phyloP scores from a whole-genome alignment of 306 rosid species.

The Dalbergia cultrata region DNA sequence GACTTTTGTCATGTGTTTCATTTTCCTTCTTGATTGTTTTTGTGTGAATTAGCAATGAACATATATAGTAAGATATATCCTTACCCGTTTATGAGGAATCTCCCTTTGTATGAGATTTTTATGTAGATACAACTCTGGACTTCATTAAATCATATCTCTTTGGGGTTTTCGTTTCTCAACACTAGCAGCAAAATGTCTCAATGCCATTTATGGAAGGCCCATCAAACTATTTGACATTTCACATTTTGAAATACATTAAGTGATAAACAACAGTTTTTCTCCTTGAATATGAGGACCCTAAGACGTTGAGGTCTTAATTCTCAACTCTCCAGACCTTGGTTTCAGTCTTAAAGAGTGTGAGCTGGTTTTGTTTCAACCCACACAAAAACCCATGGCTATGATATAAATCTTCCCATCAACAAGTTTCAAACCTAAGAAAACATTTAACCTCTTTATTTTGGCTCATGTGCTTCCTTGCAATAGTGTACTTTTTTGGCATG shows the following conservation, averaged over 20 bases:
- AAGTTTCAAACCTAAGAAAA: not conserved
- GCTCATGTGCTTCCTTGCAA: not conserved
- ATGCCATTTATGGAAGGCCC: constrained; percentile 20
- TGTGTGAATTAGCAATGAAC: not conserved
- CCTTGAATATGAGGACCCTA: not conserved
- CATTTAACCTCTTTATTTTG: not conserved
- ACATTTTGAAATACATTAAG: not conserved
- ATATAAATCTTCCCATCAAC: not conserved
- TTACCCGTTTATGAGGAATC: constrained; percentile 2
- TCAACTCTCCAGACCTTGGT: not conserved
- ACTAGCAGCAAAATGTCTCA: not conserved
- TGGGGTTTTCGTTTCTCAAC: not conserved
- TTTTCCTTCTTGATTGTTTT: constrained; percentile 27
- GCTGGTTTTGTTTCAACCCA: constrained; percentile 20
- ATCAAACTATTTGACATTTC: not conserved
- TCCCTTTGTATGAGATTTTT: constrained; percentile 23
- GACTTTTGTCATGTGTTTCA: constrained; percentile 11
- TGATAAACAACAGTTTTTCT: constrained; percentile 7
- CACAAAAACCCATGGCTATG: not conserved
- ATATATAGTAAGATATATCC: not conserved
- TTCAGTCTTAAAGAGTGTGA: not conserved
- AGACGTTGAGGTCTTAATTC: constrained; percentile 10
- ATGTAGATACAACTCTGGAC: not conserved
- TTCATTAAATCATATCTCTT: constrained; percentile 13
- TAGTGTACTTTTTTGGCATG: not conserved